Evolutionary conservation across 2,329 filamentous ascomycete species (phyloP), one percentile per base, ranked within the genome.

Genomic region (Colletotrichum higginsianum): DNA sequence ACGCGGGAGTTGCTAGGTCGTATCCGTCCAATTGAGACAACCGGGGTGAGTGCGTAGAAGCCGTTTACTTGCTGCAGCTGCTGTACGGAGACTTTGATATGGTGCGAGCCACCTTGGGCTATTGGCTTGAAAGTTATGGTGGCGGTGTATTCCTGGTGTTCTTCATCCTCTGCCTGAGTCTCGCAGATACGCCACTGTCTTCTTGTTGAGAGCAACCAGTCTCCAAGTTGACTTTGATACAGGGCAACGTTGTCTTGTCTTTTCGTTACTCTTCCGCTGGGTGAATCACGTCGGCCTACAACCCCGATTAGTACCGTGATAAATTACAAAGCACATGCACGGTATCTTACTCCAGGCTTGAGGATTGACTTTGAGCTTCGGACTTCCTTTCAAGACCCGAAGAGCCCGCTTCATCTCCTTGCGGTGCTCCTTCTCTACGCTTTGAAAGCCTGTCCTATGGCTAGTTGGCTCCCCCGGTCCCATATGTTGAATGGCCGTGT

Each of bases 261-360:
- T 23, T 23, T 23, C 11, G 6, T 42, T 15, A 52, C 2, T 21
- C 7, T 64, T 7, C 49, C 49, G 5, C 12, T 16, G 16, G 3
- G 3, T 26, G 7, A 7, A n/a, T 2, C 7, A 15, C 4, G 38
- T 46, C 38, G 21, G 4, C n/a, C 61, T 62, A 18, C 2, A 42
- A 11, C 12, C 16, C 12, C 46, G 9, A 7, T 23, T 50, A 26
- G 4, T 15, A 26, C 11, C 11, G 11, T 26, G 11, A 26, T 15
- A 2, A 12, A 15, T 1, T 12, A 26, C 6, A 3, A 15, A 26
- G 13, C 21, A 3, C 5, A 5, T 2, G 4, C 13, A 3, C 11
- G 26, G 16, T 4, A 2, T 7, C 49, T 50, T 50, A 50, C 49
- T 50, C 13, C 49, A 3, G 21, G 5, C 23, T 15, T 26, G 49